Evolutionary conservation across 768 basidiomycete species (phyloP).

Genomic region (Suillus spraguei): DNA sequence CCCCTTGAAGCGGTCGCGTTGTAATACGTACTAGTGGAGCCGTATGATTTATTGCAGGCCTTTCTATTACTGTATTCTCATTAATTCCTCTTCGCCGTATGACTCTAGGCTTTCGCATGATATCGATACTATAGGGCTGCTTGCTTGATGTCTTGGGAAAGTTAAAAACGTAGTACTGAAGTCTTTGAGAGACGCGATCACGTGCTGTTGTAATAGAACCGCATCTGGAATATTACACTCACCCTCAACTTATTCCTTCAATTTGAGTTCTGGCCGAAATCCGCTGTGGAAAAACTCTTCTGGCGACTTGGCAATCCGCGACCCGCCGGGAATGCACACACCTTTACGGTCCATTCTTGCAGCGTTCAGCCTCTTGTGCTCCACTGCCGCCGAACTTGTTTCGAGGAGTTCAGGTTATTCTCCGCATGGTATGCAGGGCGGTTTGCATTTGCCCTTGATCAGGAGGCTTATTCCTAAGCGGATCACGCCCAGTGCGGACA

Average conservation of each 20-base stretch:
- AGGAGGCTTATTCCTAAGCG: conserved; percentile 9
- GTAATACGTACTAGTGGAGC: conserved; percentile 10
- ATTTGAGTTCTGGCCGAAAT: not conserved
- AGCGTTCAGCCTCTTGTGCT: not conserved
- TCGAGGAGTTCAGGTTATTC: not conserved
- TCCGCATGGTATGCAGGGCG: conserved; percentile 14
- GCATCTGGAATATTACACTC: too few species aligned
- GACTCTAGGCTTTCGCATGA: not conserved
- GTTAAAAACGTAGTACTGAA: not conserved
- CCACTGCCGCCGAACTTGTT: not conserved
- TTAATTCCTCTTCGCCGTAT: not conserved
- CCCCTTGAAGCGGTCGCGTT: conserved; percentile 22
- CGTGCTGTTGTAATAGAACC: not conserved
- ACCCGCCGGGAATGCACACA: not conserved
- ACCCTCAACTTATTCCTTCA: not conserved
- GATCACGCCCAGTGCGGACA: conserved; percentile 19
- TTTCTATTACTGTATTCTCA: conserved; percentile 4
- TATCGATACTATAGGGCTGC: not conserved
- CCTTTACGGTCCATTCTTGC: not conserved
- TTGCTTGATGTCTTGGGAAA: not conserved
- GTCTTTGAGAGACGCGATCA: not conserved
- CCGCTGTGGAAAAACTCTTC: not conserved
- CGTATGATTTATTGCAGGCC: conserved; percentile 20
- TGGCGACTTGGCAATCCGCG: not conserved
- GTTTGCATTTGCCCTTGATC: conserved; percentile 29